Evolutionary conservation across 2,329 filamentous ascomycete species (phyloP).

Genomic region (Verticillium tricorpus): DNA sequence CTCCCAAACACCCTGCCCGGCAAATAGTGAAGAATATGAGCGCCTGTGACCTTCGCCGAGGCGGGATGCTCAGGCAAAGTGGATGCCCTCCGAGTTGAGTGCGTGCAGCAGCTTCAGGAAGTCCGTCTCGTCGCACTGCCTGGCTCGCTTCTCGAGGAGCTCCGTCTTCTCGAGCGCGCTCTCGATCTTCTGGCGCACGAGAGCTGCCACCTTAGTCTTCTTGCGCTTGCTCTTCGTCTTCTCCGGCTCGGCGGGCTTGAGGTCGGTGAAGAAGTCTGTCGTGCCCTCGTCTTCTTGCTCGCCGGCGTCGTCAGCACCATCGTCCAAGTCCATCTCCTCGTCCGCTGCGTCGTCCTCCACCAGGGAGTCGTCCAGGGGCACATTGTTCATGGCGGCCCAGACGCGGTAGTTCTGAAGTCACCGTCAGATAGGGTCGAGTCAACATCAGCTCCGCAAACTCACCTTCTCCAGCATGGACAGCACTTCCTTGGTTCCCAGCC

Average conservation of each 20-base stretch:
- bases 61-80: conserved; percentile 61
- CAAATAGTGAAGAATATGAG: no score
- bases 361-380: conserved; percentile 66
- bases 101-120: conserved; percentile 76
- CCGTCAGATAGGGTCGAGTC: not conserved
- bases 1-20: not conserved
- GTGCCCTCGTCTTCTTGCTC: conserved; percentile 57
- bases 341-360: conserved; percentile 33
- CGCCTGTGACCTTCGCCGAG: no score
- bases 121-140: conserved; percentile 88
- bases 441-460: conserved; percentile 11
- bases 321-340: conserved; percentile 31
- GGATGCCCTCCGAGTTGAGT: conserved; percentile 89
- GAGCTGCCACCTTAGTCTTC: conserved; percentile 73
- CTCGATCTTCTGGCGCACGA: conserved; percentile 83
- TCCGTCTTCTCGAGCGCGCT: conserved; percentile 79
- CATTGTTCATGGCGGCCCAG: conserved; percentile 83
- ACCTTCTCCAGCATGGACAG: conserved; percentile 68
- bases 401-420: conserved; percentile 69
- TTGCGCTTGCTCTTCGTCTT: conserved; percentile 67
- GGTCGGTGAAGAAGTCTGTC: conserved; percentile 80
- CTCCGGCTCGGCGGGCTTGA: conserved; percentile 35
- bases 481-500: conserved; percentile 75
- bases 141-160: conserved; percentile 74
- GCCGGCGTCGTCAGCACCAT: conserved; percentile 41